phyloP scores from a whole-genome alignment of 2,329 filamentous ascomycete genomes.

The Alternaria burnsii region DNA sequence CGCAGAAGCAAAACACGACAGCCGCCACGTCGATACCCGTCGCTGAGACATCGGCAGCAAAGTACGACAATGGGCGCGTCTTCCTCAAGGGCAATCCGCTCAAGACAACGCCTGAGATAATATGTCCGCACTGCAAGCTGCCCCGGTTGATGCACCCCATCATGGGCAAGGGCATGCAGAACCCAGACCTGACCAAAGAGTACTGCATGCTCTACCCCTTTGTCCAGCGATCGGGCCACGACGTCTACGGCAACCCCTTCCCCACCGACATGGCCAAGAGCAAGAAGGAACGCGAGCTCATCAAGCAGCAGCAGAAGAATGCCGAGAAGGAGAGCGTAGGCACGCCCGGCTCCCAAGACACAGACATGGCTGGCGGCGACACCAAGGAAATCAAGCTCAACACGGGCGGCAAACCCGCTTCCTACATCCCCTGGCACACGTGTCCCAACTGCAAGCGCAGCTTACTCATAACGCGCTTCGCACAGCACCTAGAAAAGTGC shows the following conservation, averaged over 20 bases:
- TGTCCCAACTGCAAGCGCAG: slow-evolving; percentile 70
- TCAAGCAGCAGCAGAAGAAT: slow-evolving; percentile 53
- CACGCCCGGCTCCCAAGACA: slow-evolving; percentile 57
- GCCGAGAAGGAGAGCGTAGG: slow-evolving; percentile 55
- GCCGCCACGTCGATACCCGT: slow-evolving; percentile 61
- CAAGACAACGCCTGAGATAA: slow-evolving; percentile 73
- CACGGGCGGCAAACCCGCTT: slow-evolving; percentile 56
- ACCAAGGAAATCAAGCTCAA: slow-evolving; percentile 58
- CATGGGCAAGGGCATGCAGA: slow-evolving; percentile 73
- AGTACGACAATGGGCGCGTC: slow-evolving; percentile 74
- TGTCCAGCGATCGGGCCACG: slow-evolving; percentile 77
- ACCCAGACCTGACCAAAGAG: slow-evolving; percentile 65
- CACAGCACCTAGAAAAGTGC: slow-evolving; percentile 69
- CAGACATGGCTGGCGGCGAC: slow-evolving; percentile 47
- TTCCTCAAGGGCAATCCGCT: slow-evolving; percentile 76
- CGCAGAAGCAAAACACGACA: slow-evolving; percentile 42
- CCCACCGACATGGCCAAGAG: slow-evolving; percentile 78
- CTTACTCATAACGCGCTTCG: slow-evolving; percentile 67
- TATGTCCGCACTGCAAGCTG: slow-evolving; percentile 77
- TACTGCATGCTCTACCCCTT: slow-evolving; percentile 84
- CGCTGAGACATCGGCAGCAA: slow-evolving; percentile 69
- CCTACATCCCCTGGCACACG: slow-evolving; percentile 62
- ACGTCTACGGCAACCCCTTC: slow-evolving; percentile 85
- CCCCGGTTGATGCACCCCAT: slow-evolving; percentile 77
- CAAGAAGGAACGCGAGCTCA: slow-evolving; percentile 72